Evolutionary conservation across 2,329 filamentous ascomycete species (phyloP).

Genomic region (Chaetomiaceae sp.): DNA sequence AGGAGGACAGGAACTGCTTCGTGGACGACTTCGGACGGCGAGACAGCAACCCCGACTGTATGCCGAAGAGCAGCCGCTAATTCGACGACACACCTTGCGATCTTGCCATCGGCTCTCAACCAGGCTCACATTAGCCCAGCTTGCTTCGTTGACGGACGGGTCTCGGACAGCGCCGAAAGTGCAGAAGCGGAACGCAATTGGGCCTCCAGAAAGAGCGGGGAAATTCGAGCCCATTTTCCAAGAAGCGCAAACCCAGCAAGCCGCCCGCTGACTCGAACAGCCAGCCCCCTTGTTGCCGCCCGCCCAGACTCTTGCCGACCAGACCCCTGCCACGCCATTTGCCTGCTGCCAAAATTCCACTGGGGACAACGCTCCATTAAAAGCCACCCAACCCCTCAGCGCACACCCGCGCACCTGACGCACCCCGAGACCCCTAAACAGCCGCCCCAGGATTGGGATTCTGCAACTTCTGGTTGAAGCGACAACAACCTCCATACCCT

Average conservation of each 20-base stretch:
- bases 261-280: constrained; percentile 20
- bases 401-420: constrained; percentile 15
- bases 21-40: background rate
- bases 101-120: constrained; percentile 17
- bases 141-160: constrained; percentile 7
- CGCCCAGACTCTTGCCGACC: constrained; percentile 14
- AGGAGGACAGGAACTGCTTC: too few relatives aligned
- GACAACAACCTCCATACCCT: constrained; percentile 11
- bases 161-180: constrained; percentile 2
- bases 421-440: background rate
- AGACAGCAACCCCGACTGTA: too few relatives aligned
- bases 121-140: background rate
- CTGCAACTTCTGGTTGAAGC: constrained; percentile 9
- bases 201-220: constrained; percentile 16
- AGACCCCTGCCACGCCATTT: constrained; percentile 12
- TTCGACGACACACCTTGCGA: constrained; percentile 3
- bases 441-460: constrained; percentile 13
- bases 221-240: constrained; percentile 18
- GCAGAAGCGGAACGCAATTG: constrained; percentile 18
- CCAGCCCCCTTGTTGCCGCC: constrained; percentile 22
- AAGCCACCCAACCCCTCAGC: constrained; percentile 24
- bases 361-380: constrained; percentile 10
- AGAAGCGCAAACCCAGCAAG: background rate
- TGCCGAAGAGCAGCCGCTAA: constrained; percentile 19
- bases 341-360: constrained; percentile 11